phyloP scores from a whole-genome alignment of 2,329 filamentous ascomycete genomes.

The Emmonsia crescens region DNA sequence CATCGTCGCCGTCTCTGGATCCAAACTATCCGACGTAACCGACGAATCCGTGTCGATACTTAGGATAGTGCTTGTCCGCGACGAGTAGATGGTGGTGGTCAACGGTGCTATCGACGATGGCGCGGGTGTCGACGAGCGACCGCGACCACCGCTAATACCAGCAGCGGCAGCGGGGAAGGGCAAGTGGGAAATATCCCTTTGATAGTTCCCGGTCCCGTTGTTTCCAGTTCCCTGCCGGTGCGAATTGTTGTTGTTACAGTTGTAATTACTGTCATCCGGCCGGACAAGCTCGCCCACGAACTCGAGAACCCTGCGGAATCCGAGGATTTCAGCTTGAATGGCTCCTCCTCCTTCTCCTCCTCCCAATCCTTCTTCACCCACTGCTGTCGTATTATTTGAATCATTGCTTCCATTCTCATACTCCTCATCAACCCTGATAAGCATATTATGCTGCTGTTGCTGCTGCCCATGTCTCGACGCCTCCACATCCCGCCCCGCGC shows the following conservation, averaged over 20 bases:
- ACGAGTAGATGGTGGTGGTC: slow-evolving; percentile 19
- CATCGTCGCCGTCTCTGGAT: slow-evolving; percentile 14
- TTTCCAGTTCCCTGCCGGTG: not conserved
- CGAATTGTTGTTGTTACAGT: not conserved
- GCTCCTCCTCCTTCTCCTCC: slow-evolving; percentile 21
- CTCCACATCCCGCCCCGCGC: slow-evolving; percentile 10
- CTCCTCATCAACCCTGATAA: slow-evolving; percentile 40
- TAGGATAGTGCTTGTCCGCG: slow-evolving; percentile 19
- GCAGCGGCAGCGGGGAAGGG: not conserved
- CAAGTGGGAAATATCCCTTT: slow-evolving; percentile 11
- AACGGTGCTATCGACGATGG: slow-evolving; percentile 17
- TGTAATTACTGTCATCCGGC: slow-evolving; percentile 22
- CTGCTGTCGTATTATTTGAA: slow-evolving; percentile 16
- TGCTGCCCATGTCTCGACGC: slow-evolving; percentile 19
- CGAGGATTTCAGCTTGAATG: slow-evolving; percentile 41
- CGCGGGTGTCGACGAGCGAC: slow-evolving; percentile 6
- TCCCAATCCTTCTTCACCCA: not conserved
- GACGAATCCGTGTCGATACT: slow-evolving; percentile 20
- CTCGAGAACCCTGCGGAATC: slow-evolving; percentile 42
- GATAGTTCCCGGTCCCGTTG: not conserved
- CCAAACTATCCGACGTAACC: slow-evolving; percentile 20
- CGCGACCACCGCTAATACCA: not conserved
- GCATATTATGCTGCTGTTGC: slow-evolving; percentile 27
- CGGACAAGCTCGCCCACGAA: slow-evolving; percentile 41
- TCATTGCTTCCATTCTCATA: slow-evolving; percentile 26